Conservation (phyloP, 495 filamentous ascomycete genomes). For the Cladorrhinum samala region DNA sequence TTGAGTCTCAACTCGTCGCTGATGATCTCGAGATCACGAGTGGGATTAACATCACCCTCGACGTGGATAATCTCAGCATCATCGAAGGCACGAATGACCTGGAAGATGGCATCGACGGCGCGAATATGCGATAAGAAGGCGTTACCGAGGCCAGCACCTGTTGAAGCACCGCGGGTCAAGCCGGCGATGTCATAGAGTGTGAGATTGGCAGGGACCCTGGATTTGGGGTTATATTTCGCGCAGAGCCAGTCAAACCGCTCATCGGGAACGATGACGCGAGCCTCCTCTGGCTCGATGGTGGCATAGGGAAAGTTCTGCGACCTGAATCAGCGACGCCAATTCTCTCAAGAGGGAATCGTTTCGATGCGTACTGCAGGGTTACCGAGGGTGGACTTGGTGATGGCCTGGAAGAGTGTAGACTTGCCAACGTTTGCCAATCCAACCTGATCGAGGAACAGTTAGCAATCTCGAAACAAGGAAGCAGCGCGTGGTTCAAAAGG, state of each 20-base stretch:
- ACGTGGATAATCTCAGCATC: constrained; percentile 99
- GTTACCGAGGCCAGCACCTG: constrained; percentile 95
- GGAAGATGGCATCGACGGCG: constrained; percentile 99
- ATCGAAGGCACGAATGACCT: constrained; percentile 98
- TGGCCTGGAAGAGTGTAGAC: constrained; percentile 98
- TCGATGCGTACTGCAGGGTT: constrained; percentile 74
- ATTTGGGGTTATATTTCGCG: constrained; percentile 95
- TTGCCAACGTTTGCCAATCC: constrained; percentile 99
- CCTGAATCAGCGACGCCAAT: constrained; percentile 19
- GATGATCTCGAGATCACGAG: constrained; percentile 93
- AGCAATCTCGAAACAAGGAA: constrained; percentile 13
- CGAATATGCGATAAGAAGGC: constrained; percentile 98
- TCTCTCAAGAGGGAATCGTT: constrained; percentile 12
- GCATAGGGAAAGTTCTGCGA: constrained; percentile 93
- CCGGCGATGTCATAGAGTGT: constrained; percentile 99
- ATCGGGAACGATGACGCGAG: constrained; percentile 95
- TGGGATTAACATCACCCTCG: constrained; percentile 94
- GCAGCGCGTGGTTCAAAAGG: constrained; percentile 14
- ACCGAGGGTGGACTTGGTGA: constrained; percentile 94
- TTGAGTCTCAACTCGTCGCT: constrained; percentile 94
- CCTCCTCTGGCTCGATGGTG: constrained; percentile 98
- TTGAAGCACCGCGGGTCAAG: constrained; percentile 91
- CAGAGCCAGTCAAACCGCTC: constrained; percentile 93
- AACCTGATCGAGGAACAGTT: constrained; percentile 54
- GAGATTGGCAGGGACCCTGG: constrained; percentile 88